Conservation (phyloP, 371 early-diverging fungal species). For the Mortierella sp. region DNA sequence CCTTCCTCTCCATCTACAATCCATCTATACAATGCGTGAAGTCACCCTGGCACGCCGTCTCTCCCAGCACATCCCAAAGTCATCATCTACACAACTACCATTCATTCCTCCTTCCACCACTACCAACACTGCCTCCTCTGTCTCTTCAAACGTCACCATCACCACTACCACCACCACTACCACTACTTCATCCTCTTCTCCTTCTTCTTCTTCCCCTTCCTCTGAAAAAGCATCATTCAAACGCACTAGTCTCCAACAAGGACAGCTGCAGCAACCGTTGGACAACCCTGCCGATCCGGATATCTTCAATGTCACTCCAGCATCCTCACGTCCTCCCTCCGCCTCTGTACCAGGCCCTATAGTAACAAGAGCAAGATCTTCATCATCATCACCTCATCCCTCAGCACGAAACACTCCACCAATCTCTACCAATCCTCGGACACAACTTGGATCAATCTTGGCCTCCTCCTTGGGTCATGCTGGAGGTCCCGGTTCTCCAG, state of each 20-base stretch:
- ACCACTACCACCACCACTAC: neutral
- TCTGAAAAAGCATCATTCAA: slow-evolving; percentile 23
- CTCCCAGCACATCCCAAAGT: slow-evolving; percentile 34
- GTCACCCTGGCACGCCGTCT: slow-evolving; percentile 35
- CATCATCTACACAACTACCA: slow-evolving; percentile 8
- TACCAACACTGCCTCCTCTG: neutral
- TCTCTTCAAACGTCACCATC: neutral
- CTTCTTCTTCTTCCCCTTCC: neutral
- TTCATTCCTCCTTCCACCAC: neutral
- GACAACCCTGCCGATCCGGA: neutral
- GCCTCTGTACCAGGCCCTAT: neutral
- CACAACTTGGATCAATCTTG: slow-evolving; percentile 32
- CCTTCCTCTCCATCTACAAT: neutral
- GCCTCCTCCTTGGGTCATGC: slow-evolving; percentile 29
- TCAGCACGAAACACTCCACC: slow-evolving; percentile 11
- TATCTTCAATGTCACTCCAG: neutral
- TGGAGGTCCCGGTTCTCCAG: slow-evolving; percentile 13
- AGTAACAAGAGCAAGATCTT: neutral
- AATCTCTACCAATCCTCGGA: slow-evolving; percentile 17
- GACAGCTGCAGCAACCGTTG: neutral
- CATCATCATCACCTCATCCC: slow-evolving; percentile 1
- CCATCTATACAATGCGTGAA: slow-evolving; percentile 33
- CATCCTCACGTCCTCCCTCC: neutral
- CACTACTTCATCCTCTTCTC: neutral
- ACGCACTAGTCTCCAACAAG: slow-evolving; percentile 23